A percentile compares a stretch with the other conserved stretches of the same genome.
phyloP scores from a whole-genome alignment of 345 rosid species.

The Punica granatum region DNA sequence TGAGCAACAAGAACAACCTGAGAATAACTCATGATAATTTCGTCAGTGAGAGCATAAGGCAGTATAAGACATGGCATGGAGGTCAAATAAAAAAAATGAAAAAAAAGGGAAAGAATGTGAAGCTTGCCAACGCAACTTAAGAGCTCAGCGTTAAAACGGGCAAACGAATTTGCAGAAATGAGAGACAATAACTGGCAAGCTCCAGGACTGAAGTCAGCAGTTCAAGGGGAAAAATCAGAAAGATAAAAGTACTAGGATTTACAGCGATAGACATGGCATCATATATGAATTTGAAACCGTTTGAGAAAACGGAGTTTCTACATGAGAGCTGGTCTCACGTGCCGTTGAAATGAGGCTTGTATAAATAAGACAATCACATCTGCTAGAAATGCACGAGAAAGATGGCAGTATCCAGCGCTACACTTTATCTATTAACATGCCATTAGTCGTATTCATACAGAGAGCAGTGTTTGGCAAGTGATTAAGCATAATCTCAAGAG shows the following conservation, averaged over 20 bases:
- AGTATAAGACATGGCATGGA: neutral
- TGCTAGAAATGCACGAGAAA: no score
- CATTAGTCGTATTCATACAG: neutral
- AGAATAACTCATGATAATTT: neutral
- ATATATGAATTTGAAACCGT: no score
- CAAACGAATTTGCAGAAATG: neutral
- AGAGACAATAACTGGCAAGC: neutral
- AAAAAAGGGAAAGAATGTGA: no score
- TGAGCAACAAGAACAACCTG: slow-evolving; percentile 51
- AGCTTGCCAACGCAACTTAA: neutral
- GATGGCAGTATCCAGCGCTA: no score
- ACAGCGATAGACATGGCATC: neutral
- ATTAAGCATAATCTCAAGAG: neutral
- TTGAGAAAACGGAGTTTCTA: no score
- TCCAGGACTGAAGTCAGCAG: neutral
- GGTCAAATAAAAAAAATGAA: neutral
- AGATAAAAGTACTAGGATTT: neutral
- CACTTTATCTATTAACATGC: neutral
- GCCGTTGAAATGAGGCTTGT: neutral
- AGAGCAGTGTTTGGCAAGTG: neutral
- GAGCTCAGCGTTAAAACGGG: neutral
- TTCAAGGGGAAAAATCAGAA: neutral
- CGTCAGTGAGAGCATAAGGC: neutral
- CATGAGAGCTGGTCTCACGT: neutral
- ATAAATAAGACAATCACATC: neutral